Evolutionary conservation across 768 basidiomycete genomes (phyloP).

Genomic region (Baorangia bicolor): DNA sequence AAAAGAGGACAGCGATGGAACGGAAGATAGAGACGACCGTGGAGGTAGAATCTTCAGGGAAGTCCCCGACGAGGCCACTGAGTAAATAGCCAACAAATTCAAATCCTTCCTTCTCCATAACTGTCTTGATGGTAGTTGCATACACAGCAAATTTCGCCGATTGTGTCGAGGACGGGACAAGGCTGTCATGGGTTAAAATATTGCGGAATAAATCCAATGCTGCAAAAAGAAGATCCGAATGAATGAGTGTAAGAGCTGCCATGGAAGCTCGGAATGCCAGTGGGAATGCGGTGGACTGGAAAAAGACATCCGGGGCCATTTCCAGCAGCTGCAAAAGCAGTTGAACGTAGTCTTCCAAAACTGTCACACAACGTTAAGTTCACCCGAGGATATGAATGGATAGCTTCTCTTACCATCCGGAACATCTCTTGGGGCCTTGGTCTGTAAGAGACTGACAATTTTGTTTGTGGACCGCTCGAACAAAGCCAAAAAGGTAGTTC

Average conservation of each 20-base stretch:
- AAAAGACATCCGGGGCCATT: constrained; percentile 70
- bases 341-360: constrained; percentile 92
- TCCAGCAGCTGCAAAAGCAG: constrained; percentile 69
- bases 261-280: constrained; percentile 74
- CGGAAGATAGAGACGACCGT: constrained; percentile 78
- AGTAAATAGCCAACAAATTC: constrained; percentile 69
- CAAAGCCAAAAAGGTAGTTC: constrained; percentile 54
- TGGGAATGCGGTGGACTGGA: constrained; percentile 76
- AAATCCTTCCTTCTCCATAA: constrained; percentile 70
- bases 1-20: constrained; percentile 63
- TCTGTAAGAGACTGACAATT: constrained; percentile 63
- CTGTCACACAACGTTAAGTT: constrained; percentile 41
- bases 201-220: constrained; percentile 77
- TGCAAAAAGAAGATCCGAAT: constrained; percentile 78
- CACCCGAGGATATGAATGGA: neutral
- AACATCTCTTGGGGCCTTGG: constrained; percentile 67
- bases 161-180: constrained; percentile 46
- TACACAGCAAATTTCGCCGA: constrained; percentile 65
- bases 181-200: constrained; percentile 73
- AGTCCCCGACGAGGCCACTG: constrained; percentile 79
- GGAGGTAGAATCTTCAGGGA: constrained; percentile 81
- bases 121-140: constrained; percentile 56
- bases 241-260: constrained; percentile 78
- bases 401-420: constrained; percentile 78
- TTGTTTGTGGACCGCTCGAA: constrained; percentile 79